Percentiles rank a stretch among this genome's conserved stretches.
phyloP scores from a whole-genome alignment of 495 filamentous ascomycete species.

The Lineolata rhizophorae region DNA sequence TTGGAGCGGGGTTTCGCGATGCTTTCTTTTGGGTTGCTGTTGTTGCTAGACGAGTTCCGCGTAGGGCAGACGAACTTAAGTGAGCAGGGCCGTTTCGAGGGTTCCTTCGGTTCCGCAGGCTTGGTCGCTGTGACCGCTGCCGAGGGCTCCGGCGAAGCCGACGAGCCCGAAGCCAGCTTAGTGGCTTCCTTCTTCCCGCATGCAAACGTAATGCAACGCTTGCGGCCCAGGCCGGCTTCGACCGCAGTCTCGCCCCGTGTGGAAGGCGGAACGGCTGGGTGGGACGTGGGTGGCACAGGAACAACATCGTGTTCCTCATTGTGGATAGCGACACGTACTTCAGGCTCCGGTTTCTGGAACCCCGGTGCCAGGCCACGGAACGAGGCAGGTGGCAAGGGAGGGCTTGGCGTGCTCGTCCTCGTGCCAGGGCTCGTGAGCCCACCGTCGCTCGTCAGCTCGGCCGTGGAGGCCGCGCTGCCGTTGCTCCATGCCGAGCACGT shows the following conservation, averaged over 20 bases:
- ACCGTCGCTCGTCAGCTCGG: conserved; percentile 78
- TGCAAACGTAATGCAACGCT: conserved; percentile 83
- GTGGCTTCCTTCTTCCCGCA: conserved; percentile 34
- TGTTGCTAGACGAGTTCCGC: too few species aligned
- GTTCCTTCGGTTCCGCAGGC: conserved; percentile 12
- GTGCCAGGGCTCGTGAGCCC: conserved; percentile 68
- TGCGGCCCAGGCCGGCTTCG: conserved; percentile 34
- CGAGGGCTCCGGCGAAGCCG: too few species aligned
- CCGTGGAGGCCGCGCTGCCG: conserved; percentile 54
- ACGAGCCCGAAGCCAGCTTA: conserved; percentile 17
- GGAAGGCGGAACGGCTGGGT: too few species aligned
- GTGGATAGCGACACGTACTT: too few species aligned
- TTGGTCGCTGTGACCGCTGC: conserved; percentile 5
- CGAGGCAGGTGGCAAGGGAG: conserved; percentile 32
- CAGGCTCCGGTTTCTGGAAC: too few species aligned
- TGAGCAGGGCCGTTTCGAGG: conserved; percentile 27
- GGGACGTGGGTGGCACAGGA: neutral
- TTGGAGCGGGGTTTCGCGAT: neutral
- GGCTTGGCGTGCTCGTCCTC: conserved; percentile 73
- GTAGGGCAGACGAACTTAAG: conserved; percentile 42
- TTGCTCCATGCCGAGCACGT: conserved; percentile 54
- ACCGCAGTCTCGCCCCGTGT: conserved; percentile 16
- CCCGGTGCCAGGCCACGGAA: conserved; percentile 13
- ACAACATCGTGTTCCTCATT: conserved; percentile 3
- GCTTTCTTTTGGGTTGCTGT: conserved; percentile 6